A percentile compares a stretch with the other conserved stretches of the same genome.
phyloP scores from a whole-genome alignment of 345 rosid species.

The Eucalyptus marginata region DNA sequence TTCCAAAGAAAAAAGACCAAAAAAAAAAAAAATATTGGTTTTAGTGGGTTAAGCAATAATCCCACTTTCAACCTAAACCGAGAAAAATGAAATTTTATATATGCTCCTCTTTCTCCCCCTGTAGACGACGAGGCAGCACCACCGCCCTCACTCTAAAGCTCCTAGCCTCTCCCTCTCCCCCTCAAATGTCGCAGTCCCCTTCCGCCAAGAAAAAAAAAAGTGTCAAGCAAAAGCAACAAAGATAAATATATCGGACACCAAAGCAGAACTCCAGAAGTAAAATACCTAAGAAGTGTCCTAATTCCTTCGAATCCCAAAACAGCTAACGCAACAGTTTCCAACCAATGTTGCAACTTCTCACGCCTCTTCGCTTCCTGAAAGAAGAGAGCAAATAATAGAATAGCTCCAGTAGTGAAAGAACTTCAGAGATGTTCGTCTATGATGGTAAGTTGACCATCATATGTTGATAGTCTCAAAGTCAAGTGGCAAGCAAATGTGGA shows the following conservation, averaged over 20 bases:
- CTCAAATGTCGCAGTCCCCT: background rate
- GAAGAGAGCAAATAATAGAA: background rate
- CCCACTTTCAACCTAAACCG: background rate
- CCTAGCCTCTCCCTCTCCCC: background rate
- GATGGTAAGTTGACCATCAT: background rate
- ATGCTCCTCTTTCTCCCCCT: background rate
- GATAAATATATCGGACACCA: background rate
- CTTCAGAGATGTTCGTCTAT: background rate
- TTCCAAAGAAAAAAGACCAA: background rate
- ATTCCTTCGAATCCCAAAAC: constrained; percentile 92
- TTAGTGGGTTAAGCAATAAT: background rate
- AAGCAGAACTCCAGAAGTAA: background rate
- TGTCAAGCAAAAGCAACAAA: background rate
- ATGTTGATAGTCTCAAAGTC: background rate
- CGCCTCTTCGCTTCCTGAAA: constrained; percentile 91
- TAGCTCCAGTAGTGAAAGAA: background rate
- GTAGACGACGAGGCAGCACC: background rate
- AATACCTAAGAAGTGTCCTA: constrained; percentile 86
- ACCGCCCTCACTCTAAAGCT: background rate
- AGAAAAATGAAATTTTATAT: background rate
- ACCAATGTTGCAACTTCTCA: constrained; percentile 23
- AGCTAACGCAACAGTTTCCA: constrained; percentile 27
- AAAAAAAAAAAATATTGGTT: background rate
- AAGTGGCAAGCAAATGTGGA: background rate
- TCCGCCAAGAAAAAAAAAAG: background rate